Conservation (phyloP, 345 rosid genomes). For the Hibiscus tridactylites region DNA sequence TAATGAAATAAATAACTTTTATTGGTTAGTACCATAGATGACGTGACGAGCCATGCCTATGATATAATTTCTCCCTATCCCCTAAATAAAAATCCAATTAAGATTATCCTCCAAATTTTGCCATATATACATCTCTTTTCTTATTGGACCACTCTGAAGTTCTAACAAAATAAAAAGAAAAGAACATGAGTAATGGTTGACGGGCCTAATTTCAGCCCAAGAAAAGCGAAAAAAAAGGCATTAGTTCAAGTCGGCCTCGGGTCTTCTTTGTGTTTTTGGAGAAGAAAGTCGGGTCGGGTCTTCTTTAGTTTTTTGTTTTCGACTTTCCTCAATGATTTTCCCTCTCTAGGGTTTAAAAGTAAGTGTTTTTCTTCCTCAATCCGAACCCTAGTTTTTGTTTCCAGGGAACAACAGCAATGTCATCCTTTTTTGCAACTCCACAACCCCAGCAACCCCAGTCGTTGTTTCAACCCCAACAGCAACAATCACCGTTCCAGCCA, state of each 20-base stretch:
- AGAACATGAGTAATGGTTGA: not conserved
- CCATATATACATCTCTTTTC: too few relatives aligned
- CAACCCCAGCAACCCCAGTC: conserved; percentile 49
- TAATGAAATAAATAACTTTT: too few relatives aligned
- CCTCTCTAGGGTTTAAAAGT: conserved; percentile 1
- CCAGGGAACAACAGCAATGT: conserved; percentile 30
- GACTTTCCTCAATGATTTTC: not conserved
- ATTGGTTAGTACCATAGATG: too few relatives aligned
- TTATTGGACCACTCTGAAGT: too few relatives aligned
- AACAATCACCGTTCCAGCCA: conserved; percentile 31
- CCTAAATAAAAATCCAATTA: too few relatives aligned
- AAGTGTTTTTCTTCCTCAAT: not conserved
- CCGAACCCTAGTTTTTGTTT: not conserved
- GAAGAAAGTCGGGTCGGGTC: not conserved
- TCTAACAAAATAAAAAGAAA: too few relatives aligned
- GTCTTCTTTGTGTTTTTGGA: too few relatives aligned
- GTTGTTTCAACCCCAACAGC: conserved; percentile 27
- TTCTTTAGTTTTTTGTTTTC: not conserved
- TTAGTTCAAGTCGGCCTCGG: not conserved
- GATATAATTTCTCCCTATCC: too few relatives aligned
- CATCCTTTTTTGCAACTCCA: conserved; percentile 64
- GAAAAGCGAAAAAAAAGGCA: not conserved
- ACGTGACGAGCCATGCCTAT: too few relatives aligned
- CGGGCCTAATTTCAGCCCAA: not conserved
- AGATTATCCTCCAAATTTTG: too few relatives aligned